Evolutionary conservation across 345 rosid genomes (phyloP).

Genomic region (Eucalyptus decipiens): DNA sequence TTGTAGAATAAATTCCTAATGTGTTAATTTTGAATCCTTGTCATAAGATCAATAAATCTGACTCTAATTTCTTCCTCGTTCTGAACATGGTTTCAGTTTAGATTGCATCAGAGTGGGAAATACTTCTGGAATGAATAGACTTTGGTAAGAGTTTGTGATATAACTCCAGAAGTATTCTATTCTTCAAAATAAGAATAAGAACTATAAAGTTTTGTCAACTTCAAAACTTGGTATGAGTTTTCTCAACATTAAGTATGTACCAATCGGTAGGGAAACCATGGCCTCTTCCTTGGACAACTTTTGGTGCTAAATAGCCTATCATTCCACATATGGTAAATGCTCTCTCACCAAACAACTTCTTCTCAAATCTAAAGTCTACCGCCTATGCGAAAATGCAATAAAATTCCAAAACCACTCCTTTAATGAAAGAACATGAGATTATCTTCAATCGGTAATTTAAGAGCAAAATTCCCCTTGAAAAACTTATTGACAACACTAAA

Average conservation of each 20-base stretch:
- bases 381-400: conserved; percentile 11
- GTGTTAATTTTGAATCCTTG: no score
- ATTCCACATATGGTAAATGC: conserved; percentile 82
- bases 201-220: no score
- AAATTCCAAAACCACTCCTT: neutral
- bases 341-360: conserved; percentile 52
- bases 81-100: no score
- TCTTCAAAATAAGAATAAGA: no score
- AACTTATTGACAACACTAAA: conserved; percentile 4
- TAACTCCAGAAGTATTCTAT: no score
- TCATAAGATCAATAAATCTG: no score
- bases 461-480: neutral
- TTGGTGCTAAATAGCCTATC: conserved; percentile 76
- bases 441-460: neutral
- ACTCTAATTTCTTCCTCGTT: no score
- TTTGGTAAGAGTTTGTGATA: no score
- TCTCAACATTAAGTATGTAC: conserved; percentile 12
- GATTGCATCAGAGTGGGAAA: no score
- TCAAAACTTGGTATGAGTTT: no score
- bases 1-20: no score
- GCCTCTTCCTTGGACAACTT: conserved; percentile 82
- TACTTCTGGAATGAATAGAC: no score
- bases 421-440: neutral
- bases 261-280: conserved; percentile 82
- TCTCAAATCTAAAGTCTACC: conserved; percentile 82